Evolutionary conservation across 2,329 filamentous ascomycete genomes (phyloP).

Genomic region (Colletotrichum kahawae): DNA sequence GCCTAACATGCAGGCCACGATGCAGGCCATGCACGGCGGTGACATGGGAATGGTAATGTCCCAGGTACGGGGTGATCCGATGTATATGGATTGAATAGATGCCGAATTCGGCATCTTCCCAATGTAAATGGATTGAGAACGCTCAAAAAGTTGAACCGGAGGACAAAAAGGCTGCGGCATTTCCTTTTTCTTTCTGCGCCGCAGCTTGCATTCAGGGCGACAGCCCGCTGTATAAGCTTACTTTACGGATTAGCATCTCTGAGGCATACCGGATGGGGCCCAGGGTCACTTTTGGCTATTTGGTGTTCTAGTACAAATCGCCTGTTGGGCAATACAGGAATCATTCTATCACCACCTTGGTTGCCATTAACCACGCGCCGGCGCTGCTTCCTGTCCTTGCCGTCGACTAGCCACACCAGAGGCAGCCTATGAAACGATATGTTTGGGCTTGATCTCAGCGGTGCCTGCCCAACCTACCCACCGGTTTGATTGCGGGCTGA

Average conservation of each 20-base stretch:
- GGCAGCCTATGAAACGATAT: not conserved
- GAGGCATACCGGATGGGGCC: constrained; percentile 1
- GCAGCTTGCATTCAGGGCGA: constrained; percentile 5
- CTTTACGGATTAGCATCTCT: not conserved
- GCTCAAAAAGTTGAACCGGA: not conserved
- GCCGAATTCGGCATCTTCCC: not conserved
- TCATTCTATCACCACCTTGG: not conserved
- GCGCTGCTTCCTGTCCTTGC: not conserved
- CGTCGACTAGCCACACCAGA: not conserved
- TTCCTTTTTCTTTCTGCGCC: not conserved
- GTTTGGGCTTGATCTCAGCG: not conserved
- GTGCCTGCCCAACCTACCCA: not conserved
- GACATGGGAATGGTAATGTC: constrained; percentile 53
- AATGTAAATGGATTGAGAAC: not conserved
- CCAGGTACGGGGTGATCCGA: constrained; percentile 50
- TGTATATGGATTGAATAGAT: constrained; percentile 54
- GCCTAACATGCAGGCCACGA: constrained; percentile 49
- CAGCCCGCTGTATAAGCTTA: constrained; percentile 15
- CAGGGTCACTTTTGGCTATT: not conserved
- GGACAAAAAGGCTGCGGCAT: not conserved
- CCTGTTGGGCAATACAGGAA: not conserved
- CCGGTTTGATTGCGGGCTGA: constrained; percentile 7
- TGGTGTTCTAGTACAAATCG: constrained; percentile 9
- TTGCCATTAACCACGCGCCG: not conserved
- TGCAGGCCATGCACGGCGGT: constrained; percentile 45